A percentile compares a stretch with the other conserved stretches of the same genome.
Evolutionary conservation across 2,329 filamentous ascomycete species (phyloP).

Genomic region (Colletotrichum melonis): DNA sequence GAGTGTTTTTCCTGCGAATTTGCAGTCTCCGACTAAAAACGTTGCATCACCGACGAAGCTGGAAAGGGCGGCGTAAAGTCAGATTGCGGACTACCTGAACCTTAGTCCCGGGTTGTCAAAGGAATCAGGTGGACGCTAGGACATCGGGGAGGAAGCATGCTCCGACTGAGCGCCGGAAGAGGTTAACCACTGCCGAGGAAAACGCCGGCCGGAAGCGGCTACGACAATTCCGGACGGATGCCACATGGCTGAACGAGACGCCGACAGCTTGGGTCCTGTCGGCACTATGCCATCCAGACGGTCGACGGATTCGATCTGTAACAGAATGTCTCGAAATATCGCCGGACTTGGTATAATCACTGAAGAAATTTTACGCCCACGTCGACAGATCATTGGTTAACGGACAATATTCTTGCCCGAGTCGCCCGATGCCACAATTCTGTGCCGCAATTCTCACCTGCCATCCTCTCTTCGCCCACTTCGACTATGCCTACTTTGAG

Average conservation of each 20-base stretch:
- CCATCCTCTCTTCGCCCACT: not conserved
- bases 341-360: constrained; percentile 26
- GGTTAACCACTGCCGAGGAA: constrained; percentile 6
- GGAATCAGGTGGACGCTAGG: constrained; percentile 9
- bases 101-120: constrained; percentile 14
- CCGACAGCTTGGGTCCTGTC: not conserved
- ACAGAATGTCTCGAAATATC: constrained; percentile 20
- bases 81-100: constrained; percentile 1
- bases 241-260: constrained; percentile 24
- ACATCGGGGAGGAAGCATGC: constrained; percentile 2
- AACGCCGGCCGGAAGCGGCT: not conserved
- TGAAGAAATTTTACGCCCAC: not conserved
- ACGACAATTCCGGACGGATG: constrained; percentile 25
- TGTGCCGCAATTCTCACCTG: not conserved
- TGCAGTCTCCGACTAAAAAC: constrained; percentile 1
- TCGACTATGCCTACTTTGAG: not conserved
- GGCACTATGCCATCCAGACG: not conserved
- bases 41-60: not conserved
- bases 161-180: constrained; percentile 25
- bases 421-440: not conserved
- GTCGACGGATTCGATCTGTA: not conserved
- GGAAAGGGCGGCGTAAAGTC: not conserved
- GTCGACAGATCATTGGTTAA: not conserved
- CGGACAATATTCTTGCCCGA: not conserved
- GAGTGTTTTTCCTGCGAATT: not conserved